These are phyloP conservation scores for Eucalyptus camaldulensis DNA, from an alignment of 345 rosid species.

Conservation along the genomic window DNA sequence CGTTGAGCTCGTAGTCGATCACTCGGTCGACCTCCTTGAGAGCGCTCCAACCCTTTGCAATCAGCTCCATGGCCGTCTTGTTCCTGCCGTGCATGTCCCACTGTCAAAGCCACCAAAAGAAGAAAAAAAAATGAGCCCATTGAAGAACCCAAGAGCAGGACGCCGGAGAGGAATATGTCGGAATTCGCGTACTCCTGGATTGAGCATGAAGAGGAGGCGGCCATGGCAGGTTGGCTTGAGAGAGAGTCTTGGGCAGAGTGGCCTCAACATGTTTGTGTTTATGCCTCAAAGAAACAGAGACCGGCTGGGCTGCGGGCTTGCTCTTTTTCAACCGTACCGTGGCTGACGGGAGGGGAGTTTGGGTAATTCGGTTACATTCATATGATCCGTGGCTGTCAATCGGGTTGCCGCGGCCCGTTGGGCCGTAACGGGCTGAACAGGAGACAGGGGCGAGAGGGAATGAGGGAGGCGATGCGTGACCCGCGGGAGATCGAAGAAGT, in stretches of 20 bases:
- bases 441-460: too few relatives aligned
- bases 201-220: too few relatives aligned
- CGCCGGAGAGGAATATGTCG: too few relatives aligned
- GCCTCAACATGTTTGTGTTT: too few relatives aligned
- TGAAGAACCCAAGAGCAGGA: background rate
- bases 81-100: constrained; percentile 67
- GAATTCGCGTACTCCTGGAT: too few relatives aligned
- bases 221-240: too few relatives aligned
- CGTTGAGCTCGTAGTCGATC: constrained; percentile 75
- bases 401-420: background rate
- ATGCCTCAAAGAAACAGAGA: too few relatives aligned
- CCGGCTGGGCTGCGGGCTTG: too few relatives aligned
- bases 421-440: background rate
- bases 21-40: constrained; percentile 86
- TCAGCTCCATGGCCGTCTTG: constrained; percentile 86
- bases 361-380: background rate
- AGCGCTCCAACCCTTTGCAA: constrained; percentile 79
- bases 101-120: constrained; percentile 10
- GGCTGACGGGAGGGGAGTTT: background rate
- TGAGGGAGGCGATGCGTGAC: too few relatives aligned
- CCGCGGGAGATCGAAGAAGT: too few relatives aligned
- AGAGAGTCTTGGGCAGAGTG: too few relatives aligned
- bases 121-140: background rate
- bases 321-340: background rate
- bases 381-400: background rate